Evolutionary conservation across 1,284 basidiomycete species (phyloP), one percentile per base, ranked within the genome.

Genomic region (Xerocomus nothofagi): DNA sequence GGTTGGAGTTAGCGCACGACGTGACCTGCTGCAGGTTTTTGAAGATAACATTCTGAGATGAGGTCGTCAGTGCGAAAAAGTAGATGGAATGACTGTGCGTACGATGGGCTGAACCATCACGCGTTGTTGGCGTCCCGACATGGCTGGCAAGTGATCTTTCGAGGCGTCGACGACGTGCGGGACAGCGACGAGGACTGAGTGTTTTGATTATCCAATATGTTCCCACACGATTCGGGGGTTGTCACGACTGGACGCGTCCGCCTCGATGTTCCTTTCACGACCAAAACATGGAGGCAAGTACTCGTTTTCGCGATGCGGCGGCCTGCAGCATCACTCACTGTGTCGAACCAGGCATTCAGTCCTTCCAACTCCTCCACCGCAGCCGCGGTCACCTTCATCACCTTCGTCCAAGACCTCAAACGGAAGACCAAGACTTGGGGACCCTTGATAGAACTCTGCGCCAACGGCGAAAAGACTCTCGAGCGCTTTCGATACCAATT

Each of bases 71-170:
- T 26, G 29, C 17, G 24, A 20, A 47, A 6, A 48, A 59, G 15
- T 49, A 29, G 56, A 39, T 48, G 27, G 21, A 24, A 9, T 29
- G 15, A 26, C 3, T 31, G 51, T 37, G 78, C 90, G 64, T 72
- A 94, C 93, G 84, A 94, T 94, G 83, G 91, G 91, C 74, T 97
- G 94, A 58, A 97, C 94, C 91, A 98, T 93, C 81, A 97, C 93
- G 71, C 89, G 84, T 66, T 91, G 88, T 67, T 95, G 93, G 66
- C 93, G 87, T 62, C 84, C 84, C 30, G 90, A 92, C 93, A 96
- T 96, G 65, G 65, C 86, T 74, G 59, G 58, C 52, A 48, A 67
- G 37, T 36, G 4, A 42, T 36, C 31, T 23, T 31, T 37, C 11
- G 21, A 29, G 17, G 24, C 34, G 57, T 59, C 44, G 55, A 46